A percentile compares a stretch with the other conserved stretches of the same genome.
Evolutionary conservation across 495 filamentous ascomycete genomes (phyloP).

Genomic region (Lepidopterella palustris): DNA sequence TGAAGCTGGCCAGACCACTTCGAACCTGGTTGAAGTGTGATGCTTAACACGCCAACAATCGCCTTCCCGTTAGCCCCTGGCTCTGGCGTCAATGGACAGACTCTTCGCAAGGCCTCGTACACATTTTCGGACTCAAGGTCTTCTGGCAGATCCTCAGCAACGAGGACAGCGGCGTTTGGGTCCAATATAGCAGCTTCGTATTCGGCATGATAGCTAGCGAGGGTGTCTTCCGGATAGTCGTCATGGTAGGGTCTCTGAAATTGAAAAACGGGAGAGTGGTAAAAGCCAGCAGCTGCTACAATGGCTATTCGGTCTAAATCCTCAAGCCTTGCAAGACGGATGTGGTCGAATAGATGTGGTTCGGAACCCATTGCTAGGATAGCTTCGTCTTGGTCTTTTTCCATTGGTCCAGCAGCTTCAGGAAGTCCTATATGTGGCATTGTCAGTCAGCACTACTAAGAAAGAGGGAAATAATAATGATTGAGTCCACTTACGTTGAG

Average conservation of each 20-base stretch:
- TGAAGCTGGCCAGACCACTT: neutral
- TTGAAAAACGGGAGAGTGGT: slow-evolving; percentile 21
- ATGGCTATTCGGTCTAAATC: slow-evolving; percentile 21
- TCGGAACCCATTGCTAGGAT: slow-evolving; percentile 5
- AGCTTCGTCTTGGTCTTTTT: too few relatives aligned
- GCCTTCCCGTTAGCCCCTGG: slow-evolving; percentile 1
- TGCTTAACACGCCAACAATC: slow-evolving; percentile 17
- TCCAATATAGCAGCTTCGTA: slow-evolving; percentile 13
- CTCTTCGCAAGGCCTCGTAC: slow-evolving; percentile 12
- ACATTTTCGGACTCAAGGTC: neutral
- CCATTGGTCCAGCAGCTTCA: too few relatives aligned
- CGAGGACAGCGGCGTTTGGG: slow-evolving; percentile 13
- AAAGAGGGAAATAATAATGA: too few relatives aligned
- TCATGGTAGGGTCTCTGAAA: slow-evolving; percentile 20
- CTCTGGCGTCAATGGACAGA: neutral
- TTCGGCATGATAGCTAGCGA: slow-evolving; percentile 14
- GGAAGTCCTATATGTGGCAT: too few relatives aligned
- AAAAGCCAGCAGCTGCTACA: slow-evolving; percentile 24
- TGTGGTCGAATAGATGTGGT: slow-evolving; percentile 9
- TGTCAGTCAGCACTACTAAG: too few relatives aligned
- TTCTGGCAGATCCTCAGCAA: slow-evolving; percentile 12
- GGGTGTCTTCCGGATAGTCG: slow-evolving; percentile 17
- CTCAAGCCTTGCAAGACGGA: slow-evolving; percentile 16
- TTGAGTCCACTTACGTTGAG: too few relatives aligned
- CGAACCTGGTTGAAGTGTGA: slow-evolving; percentile 11